These are phyloP conservation scores for Stygiomarasmius scandens DNA, from an alignment of 1,284 basidiomycete genomes.

Conservation along the genomic window DNA sequence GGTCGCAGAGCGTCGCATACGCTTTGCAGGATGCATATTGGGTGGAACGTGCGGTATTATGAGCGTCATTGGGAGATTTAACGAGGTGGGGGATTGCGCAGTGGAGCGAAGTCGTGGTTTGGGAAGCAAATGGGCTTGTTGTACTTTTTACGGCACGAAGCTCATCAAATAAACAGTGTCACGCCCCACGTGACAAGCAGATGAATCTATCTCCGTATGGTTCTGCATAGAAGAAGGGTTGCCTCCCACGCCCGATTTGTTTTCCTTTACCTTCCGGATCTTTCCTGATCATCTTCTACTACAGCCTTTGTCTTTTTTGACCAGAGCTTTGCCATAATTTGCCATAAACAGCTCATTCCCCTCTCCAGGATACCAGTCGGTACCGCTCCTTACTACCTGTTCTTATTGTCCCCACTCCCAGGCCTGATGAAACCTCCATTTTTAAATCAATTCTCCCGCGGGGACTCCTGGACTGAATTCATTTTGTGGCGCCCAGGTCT, in stretches of 20 bases:
- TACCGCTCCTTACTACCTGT: not conserved
- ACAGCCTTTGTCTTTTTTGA: not conserved
- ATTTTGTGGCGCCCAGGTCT: not conserved
- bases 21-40: constrained; percentile 43
- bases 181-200: constrained; percentile 24
- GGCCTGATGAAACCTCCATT: not conserved
- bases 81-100: constrained; percentile 32
- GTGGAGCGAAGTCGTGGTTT: constrained; percentile 52
- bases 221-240: too few species aligned
- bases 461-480: not conserved
- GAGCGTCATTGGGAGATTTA: constrained; percentile 38
- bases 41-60: constrained; percentile 34
- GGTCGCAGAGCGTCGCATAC: constrained; percentile 69
- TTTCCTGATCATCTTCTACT: not conserved
- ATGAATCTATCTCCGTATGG: not conserved
- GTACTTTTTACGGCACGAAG: constrained; percentile 47
- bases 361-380: not conserved
- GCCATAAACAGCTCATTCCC: not conserved
- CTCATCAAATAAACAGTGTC: constrained; percentile 47
- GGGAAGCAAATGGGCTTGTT: constrained; percentile 46
- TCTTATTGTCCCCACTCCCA: not conserved
- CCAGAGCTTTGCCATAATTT: not conserved
- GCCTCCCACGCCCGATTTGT: not conserved
- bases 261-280: not conserved
- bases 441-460: not conserved